A percentile compares a stretch with the other conserved stretches of the same genome.
Evolutionary conservation across 208 protist genomes (phyloP).

Genomic region (Jaenimonas drosophilae): DNA sequence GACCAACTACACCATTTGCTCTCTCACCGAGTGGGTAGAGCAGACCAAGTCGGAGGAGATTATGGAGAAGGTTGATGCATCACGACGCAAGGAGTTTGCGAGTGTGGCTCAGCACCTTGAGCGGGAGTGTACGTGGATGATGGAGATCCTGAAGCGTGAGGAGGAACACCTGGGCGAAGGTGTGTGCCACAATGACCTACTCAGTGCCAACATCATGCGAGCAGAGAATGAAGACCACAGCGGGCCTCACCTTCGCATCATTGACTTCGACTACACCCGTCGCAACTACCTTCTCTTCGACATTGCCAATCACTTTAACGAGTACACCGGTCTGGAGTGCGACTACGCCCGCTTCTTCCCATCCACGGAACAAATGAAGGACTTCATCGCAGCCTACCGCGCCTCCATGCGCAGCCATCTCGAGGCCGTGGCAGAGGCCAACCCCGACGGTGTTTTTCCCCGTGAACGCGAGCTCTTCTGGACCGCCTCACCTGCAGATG

Average conservation of each 20-base stretch:
- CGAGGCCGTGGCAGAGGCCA: constrained; percentile 9
- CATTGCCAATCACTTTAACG: constrained; percentile 90
- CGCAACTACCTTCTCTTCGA: constrained; percentile 86
- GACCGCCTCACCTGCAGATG: constrained; percentile 12
- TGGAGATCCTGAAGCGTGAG: constrained; percentile 17
- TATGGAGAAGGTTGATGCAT: constrained; percentile 29
- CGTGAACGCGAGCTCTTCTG: constrained; percentile 38
- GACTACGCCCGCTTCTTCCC: constrained; percentile 81
- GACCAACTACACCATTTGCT: constrained; percentile 65
- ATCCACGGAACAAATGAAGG: constrained; percentile 42
- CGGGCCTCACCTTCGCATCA: constrained; percentile 83
- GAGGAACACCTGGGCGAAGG: constrained; percentile 40
- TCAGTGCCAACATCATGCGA: constrained; percentile 88
- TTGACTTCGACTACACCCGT: constrained; percentile 91
- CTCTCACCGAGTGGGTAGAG: constrained; percentile 61
- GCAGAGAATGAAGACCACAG: no score
- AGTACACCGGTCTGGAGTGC: constrained; percentile 86
- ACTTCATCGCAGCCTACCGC: constrained; percentile 72
- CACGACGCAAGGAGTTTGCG: constrained; percentile 38
- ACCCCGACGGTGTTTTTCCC: constrained; percentile 26
- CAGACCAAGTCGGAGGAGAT: constrained; percentile 43
- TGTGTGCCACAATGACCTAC: constrained; percentile 88
- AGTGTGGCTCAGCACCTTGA: constrained; percentile 20
- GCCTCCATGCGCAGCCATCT: constrained; percentile 46
- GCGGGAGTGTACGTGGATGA: constrained; percentile 32